Evolutionary conservation across 345 rosid species (phyloP).

Genomic region (Eucalyptus cloeziana): DNA sequence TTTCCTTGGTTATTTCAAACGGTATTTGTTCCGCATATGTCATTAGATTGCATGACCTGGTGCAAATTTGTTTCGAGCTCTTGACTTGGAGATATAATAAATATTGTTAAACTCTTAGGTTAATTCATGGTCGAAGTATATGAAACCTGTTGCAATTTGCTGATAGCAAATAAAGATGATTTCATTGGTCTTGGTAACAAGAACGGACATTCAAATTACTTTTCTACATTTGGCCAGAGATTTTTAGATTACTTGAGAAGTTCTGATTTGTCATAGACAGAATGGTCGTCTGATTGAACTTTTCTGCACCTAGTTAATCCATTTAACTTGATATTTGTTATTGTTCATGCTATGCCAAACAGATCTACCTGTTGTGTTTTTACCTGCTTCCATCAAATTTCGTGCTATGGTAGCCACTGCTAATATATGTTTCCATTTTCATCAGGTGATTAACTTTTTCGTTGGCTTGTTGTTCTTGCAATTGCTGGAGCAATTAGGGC

Average conservation of each 20-base stretch:
- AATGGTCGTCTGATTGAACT: background rate
- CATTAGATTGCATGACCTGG: background rate
- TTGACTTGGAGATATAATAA: background rate
- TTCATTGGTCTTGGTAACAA: background rate
- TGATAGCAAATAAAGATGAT: background rate
- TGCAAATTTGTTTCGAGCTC: background rate
- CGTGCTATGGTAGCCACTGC: background rate
- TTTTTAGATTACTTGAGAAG: background rate
- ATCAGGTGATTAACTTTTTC: constrained; percentile 83
- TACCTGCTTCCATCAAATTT: background rate
- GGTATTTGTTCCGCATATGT: background rate
- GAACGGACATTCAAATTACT: background rate
- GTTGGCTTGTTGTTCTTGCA: constrained; percentile 78
- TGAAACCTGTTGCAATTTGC: background rate
- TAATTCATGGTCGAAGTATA: background rate
- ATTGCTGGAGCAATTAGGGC: constrained; percentile 74
- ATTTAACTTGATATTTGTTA: background rate
- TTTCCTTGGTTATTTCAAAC: background rate
- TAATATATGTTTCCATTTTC: background rate
- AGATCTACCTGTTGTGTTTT: background rate
- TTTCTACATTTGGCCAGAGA: background rate
- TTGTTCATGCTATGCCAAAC: background rate
- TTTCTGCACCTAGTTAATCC: background rate
- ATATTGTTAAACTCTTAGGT: background rate
- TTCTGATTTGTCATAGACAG: background rate